Conservation (phyloP, 441 rosid genomes). For the Flueggea neowawraea region DNA sequence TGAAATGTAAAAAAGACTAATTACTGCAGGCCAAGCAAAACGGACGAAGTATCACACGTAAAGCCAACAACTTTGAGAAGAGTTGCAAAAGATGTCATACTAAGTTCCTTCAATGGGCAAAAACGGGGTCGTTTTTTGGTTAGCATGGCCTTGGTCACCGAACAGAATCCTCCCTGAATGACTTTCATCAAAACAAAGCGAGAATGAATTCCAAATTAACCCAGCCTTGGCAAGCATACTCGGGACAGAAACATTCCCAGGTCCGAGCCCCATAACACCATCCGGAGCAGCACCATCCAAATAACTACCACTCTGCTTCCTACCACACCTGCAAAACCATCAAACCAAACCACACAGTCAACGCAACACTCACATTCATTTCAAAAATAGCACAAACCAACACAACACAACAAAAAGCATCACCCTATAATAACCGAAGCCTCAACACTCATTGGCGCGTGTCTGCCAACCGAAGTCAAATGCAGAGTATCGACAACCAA, state of each 20-base stretch:
- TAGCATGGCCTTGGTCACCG: constrained; percentile 34
- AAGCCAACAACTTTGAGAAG: background rate
- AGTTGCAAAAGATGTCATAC: constrained; percentile 16
- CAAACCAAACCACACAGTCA: background rate
- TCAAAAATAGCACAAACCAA: background rate
- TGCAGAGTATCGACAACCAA: constrained; percentile 62
- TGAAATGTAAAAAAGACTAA: constrained; percentile 10
- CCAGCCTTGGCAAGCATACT: constrained; percentile 72
- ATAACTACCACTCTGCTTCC: constrained; percentile 75
- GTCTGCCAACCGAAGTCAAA: constrained; percentile 40
- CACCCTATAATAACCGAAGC: constrained; percentile 76
- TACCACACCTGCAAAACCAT: constrained; percentile 60
- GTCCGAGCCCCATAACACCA: constrained; percentile 88
- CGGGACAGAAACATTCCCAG: constrained; percentile 70
- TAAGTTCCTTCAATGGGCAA: constrained; percentile 23
- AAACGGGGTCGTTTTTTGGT: constrained; percentile 39
- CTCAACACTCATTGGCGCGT: constrained; percentile 30
- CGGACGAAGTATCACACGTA: background rate
- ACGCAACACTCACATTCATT: background rate
- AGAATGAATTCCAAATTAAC: constrained; percentile 38
- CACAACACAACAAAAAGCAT: background rate
- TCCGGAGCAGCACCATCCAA: constrained; percentile 81
- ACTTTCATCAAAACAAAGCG: constrained; percentile 37
- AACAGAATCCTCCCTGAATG: constrained; percentile 36
- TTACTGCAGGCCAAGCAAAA: background rate